Evolutionary conservation across 2,329 filamentous ascomycete species (phyloP).

Genomic region (Aspergillus quadricinctus): DNA sequence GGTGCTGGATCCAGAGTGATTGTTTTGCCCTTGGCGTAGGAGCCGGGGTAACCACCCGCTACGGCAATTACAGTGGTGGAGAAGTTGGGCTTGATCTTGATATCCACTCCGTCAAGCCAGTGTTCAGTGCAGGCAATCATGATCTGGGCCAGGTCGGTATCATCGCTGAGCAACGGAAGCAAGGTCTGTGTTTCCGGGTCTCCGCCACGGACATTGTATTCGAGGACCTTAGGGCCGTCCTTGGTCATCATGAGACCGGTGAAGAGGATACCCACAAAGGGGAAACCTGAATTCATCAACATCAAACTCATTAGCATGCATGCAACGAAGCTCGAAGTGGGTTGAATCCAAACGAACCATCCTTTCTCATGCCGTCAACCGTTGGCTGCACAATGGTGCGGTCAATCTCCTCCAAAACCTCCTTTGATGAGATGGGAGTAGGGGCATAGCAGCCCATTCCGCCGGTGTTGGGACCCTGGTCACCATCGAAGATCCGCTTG

Average conservation of each 20-base stretch:
- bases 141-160: conserved; percentile 81
- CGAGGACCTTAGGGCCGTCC: conserved; percentile 73
- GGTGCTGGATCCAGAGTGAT: conserved; percentile 55
- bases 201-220: conserved; percentile 91
- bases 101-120: conserved; percentile 63
- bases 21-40: conserved; percentile 72
- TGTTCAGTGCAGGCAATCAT: conserved; percentile 81
- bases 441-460: conserved; percentile 97
- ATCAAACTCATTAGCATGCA: neutral
- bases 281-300: conserved; percentile 27
- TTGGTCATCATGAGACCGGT: conserved; percentile 86
- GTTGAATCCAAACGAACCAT: conserved; percentile 60
- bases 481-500: conserved; percentile 88
- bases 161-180: conserved; percentile 68
- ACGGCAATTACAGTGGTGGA: conserved; percentile 93
- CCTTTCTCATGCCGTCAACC: conserved; percentile 78
- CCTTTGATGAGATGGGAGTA: conserved; percentile 71
- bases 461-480: conserved; percentile 87
- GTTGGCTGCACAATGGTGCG: conserved; percentile 82
- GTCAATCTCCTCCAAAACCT: conserved; percentile 74
- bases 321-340: conserved; percentile 65
- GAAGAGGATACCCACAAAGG: conserved; percentile 43
- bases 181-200: conserved; percentile 90
- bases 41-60: conserved; percentile 82
- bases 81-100: conserved; percentile 66